Evolutionary conservation across 352 stramenopile genomes (phyloP).

Genomic region (Globisporangium abappressorium): DNA sequence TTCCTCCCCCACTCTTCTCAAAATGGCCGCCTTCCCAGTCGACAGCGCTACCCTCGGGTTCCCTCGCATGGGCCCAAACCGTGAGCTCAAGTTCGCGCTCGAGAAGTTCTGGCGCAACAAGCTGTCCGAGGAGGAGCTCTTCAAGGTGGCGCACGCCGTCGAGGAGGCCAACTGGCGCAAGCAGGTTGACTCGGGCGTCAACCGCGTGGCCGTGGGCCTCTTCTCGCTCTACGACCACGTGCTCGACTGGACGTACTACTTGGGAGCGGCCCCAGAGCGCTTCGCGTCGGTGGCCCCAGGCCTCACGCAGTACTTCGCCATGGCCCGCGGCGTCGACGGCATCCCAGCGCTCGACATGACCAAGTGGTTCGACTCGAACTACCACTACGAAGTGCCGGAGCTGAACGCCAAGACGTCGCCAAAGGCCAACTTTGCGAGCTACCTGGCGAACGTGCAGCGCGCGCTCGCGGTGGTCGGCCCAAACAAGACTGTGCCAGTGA

Average conservation of each 20-base stretch:
- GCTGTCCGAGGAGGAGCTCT: slow-evolving; percentile 79
- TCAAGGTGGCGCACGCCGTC: slow-evolving; percentile 62
- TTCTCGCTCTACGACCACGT: slow-evolving; percentile 93
- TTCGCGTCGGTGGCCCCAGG: slow-evolving; percentile 62
- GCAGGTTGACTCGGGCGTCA: slow-evolving; percentile 76
- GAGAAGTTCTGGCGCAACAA: slow-evolving; percentile 92
- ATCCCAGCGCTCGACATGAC: slow-evolving; percentile 92
- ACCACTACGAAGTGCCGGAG: slow-evolving; percentile 94
- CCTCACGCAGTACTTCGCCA: slow-evolving; percentile 86
- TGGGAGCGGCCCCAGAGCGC: slow-evolving; percentile 74
- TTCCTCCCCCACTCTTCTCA: neutral
- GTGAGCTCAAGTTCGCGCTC: slow-evolving; percentile 93
- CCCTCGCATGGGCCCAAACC: slow-evolving; percentile 90
- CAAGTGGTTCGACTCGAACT: slow-evolving; percentile 95
- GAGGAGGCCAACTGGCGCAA: slow-evolving; percentile 86
- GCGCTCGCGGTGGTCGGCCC: slow-evolving; percentile 74
- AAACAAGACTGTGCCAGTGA: slow-evolving; percentile 79
- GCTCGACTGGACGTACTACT: slow-evolving; percentile 84
- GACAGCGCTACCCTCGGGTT: slow-evolving; percentile 87
- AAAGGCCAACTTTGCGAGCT: slow-evolving; percentile 77
- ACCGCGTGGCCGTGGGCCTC: slow-evolving; percentile 79
- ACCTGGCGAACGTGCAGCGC: slow-evolving; percentile 70
- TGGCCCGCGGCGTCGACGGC: slow-evolving; percentile 87
- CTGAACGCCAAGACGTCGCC: slow-evolving; percentile 68
- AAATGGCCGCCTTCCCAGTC: slow-evolving; percentile 42